Conservation (phyloP, 139 green algal species). For the Trebouxia sp. region DNA sequence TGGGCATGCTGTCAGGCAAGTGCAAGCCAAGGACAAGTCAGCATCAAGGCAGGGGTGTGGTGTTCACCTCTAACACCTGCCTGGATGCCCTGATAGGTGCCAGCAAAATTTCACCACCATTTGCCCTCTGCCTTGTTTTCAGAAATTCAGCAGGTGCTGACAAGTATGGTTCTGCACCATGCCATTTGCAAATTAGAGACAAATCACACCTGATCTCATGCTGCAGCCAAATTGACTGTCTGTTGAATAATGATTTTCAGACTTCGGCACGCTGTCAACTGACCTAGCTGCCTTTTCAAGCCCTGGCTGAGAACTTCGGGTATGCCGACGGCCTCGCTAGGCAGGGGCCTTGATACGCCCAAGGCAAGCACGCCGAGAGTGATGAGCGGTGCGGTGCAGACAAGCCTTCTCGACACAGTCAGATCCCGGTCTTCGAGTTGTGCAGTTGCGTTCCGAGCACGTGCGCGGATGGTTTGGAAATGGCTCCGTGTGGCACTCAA, state of each 20-base stretch:
- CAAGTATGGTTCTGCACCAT: constrained; percentile 11
- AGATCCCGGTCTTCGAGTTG: too few relatives aligned
- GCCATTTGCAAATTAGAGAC: too few relatives aligned
- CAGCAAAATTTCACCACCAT: constrained; percentile 28
- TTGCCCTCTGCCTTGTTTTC: constrained; percentile 2
- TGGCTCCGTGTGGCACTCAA: too few relatives aligned
- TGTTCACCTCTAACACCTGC: background rate
- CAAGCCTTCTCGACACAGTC: background rate
- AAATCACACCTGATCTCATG: too few relatives aligned
- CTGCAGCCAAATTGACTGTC: too few relatives aligned
- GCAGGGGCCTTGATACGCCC: background rate
- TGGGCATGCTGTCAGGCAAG: background rate
- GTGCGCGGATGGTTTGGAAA: too few relatives aligned
- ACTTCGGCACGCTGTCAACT: too few relatives aligned
- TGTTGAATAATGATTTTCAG: too few relatives aligned
- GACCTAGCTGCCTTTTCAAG: constrained; percentile 3
- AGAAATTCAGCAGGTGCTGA: constrained; percentile 31
- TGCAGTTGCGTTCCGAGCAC: too few relatives aligned
- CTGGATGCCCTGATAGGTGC: constrained; percentile 24
- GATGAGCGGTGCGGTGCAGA: background rate
- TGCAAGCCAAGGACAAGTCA: too few relatives aligned
- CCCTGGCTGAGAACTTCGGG: background rate
- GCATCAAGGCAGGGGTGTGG: background rate
- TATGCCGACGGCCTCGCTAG: background rate
- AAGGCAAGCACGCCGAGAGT: background rate